Base-by-base conservation (phyloP, 2,329 filamentous ascomycete species). In the Fusarium buharicum region DNA sequence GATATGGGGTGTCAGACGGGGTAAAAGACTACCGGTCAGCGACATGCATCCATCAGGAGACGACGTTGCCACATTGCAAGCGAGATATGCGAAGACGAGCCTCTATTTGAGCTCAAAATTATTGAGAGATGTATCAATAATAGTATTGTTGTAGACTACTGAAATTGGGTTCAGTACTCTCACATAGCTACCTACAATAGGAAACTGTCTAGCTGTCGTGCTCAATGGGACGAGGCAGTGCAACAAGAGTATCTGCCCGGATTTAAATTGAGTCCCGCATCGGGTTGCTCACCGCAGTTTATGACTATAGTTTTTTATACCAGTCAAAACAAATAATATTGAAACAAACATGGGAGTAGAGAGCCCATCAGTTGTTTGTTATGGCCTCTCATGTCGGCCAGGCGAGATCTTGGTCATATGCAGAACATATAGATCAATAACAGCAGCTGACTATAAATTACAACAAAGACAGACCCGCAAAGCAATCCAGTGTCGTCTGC, bases 1-100 rank as follows among this genome's bases (percentile, higher is more conserved):
- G 45, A 40, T 24, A 43, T 28, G 38, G 53, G 34, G 46, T 54
- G 68, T 70, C 64, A 70, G 68, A 66, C 68, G 68, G 68, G 47
- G 47, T 50, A 67, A 69, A 62, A 45, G 47, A 47, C 46, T 36
- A 58, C 66, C 68, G 68, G 53, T 10, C 30, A 36, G 38, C 45
- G 44, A 37, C 24, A 37, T 45, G 16, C 30, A 33, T 33, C 14
- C 31, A 28, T 43, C 30, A 30, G 16, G 20, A 16, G 16, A 14
- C 30, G 39, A 44, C 30, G 39, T 52, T 18, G 38, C 41, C 34
- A 14, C 44, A 8, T 24, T 24, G 22, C 20, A 62, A 47, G 16
- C 31, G 36, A 41, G 33, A 41, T 57, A 55, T 46, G 39, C 39
- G 44, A 61, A 45, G 34, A 24, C 24, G 14, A 47, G 33, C 22